A percentile compares a stretch with the other conserved stretches of the same genome.
These are phyloP conservation scores for Pseudogymnoascus pannorum DNA, from an alignment of 2,329 filamentous ascomycete genomes.

Conservation along the genomic window DNA sequence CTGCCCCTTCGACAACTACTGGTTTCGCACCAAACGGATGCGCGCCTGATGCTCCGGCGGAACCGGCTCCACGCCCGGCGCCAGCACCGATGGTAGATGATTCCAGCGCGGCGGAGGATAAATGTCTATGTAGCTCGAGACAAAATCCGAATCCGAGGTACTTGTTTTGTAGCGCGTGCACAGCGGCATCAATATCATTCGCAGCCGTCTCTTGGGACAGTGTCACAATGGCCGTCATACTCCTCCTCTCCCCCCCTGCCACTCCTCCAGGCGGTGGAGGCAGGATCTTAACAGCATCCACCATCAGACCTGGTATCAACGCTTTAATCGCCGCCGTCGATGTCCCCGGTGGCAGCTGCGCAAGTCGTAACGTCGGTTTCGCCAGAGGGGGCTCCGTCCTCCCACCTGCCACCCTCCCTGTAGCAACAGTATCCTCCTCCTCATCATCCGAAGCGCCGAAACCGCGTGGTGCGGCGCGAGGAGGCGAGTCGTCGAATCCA, in stretches of 20 bases:
- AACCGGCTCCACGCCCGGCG: slow-evolving; percentile 19
- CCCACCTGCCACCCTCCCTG: slow-evolving; percentile 20
- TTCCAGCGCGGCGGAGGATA: slow-evolving; percentile 67
- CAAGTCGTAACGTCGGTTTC: slow-evolving; percentile 55
- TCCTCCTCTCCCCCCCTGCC: slow-evolving; percentile 53
- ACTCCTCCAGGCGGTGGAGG: slow-evolving; percentile 42
- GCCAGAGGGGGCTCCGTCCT: slow-evolving; percentile 51
- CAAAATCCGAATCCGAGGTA: slow-evolving; percentile 83
- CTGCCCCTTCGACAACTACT: slow-evolving; percentile 39
- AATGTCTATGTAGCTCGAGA: slow-evolving; percentile 70
- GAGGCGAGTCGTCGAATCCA: neutral
- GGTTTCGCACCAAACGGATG: slow-evolving; percentile 74
- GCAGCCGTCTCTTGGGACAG: slow-evolving; percentile 73
- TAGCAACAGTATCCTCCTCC: slow-evolving; percentile 37
- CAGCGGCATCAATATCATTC: slow-evolving; percentile 73
- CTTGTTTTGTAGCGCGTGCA: slow-evolving; percentile 70
- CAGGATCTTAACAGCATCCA: slow-evolving; percentile 68
- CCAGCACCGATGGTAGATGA: slow-evolving; percentile 27
- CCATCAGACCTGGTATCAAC: slow-evolving; percentile 51
- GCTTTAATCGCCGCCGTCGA: slow-evolving; percentile 54
- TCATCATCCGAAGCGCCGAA: slow-evolving; percentile 64
- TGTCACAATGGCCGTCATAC: slow-evolving; percentile 71
- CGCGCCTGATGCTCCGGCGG: slow-evolving; percentile 36
- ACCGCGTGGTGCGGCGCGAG: slow-evolving; percentile 52
- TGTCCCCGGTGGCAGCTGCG: slow-evolving; percentile 53